Evolutionary conservation across 2,329 filamentous ascomycete genomes (phyloP).

Genomic region (Ascochyta fabae): DNA sequence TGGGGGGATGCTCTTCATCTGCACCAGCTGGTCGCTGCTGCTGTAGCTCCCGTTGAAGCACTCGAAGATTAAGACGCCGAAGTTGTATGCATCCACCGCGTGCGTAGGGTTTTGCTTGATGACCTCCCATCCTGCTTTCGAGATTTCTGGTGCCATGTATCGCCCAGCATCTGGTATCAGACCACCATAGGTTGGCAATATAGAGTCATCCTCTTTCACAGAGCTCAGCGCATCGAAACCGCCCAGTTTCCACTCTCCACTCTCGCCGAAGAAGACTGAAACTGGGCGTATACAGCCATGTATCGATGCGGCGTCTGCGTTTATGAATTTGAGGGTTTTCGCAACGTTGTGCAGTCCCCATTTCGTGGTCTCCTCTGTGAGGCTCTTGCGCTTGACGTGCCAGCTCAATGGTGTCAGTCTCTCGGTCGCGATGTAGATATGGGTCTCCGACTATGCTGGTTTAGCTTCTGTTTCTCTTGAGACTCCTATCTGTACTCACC

Average conservation of each 20-base stretch:
- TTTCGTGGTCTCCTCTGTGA: slow-evolving; percentile 92
- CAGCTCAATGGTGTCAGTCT: slow-evolving; percentile 84
- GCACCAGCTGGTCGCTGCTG: slow-evolving; percentile 78
- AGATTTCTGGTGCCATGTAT: slow-evolving; percentile 87
- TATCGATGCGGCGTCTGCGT: slow-evolving; percentile 88
- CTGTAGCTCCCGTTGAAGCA: slow-evolving; percentile 87
- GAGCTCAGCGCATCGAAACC: slow-evolving; percentile 94
- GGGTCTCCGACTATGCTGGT: slow-evolving; percentile 76
- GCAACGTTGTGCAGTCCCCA: slow-evolving; percentile 92
- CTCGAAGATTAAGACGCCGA: slow-evolving; percentile 84
- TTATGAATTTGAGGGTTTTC: slow-evolving; percentile 95
- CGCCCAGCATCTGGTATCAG: slow-evolving; percentile 82
- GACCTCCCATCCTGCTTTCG: slow-evolving; percentile 85
- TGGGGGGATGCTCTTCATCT: slow-evolving; percentile 84
- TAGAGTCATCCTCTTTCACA: slow-evolving; percentile 92
- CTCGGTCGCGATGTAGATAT: slow-evolving; percentile 96
- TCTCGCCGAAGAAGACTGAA: slow-evolving; percentile 92
- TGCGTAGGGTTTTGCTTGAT: slow-evolving; percentile 83
- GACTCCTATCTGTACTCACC: slow-evolving; percentile 55
- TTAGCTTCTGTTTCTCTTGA: slow-evolving; percentile 20
- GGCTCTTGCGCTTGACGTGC: slow-evolving; percentile 86
- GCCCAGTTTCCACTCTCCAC: slow-evolving; percentile 95
- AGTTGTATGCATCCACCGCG: slow-evolving; percentile 86
- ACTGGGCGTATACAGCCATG: slow-evolving; percentile 86
- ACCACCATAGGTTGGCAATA: slow-evolving; percentile 91